These are phyloP conservation scores for Syncephalastrum sp. DNA, from an alignment of 371 early-diverging fungal genomes.

Conservation along the genomic window DNA sequence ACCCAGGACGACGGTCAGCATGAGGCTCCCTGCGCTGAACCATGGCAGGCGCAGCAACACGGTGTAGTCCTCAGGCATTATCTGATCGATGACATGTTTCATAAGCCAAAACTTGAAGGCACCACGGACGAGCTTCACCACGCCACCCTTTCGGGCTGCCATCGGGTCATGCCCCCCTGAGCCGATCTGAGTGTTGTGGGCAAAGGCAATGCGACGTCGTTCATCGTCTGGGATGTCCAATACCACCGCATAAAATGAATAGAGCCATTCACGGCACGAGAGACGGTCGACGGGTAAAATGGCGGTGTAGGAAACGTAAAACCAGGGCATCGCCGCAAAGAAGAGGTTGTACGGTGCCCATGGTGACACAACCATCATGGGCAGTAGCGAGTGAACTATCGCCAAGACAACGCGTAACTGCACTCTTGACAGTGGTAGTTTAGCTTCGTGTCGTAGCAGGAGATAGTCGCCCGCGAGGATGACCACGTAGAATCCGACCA, in stretches of 20 bases:
- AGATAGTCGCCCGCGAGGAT: no score
- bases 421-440: no score
- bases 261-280: conserved; percentile 13
- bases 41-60: conserved; percentile 19
- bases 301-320: conserved; percentile 26
- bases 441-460: no score
- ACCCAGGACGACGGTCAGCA: conserved; percentile 25
- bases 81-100: conserved; percentile 16
- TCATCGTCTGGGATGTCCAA: conserved; percentile 12
- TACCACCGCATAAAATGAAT: conserved; percentile 17
- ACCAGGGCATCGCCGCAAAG: conserved; percentile 36
- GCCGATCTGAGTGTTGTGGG: background rate
- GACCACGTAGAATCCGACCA: no score
- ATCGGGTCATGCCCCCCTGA: background rate
- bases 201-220: background rate
- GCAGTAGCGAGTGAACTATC: no score
- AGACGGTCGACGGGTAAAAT: conserved; percentile 19
- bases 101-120: conserved; percentile 15
- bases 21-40: conserved; percentile 14
- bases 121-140: conserved; percentile 19
- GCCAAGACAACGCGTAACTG: no score
- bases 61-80: conserved; percentile 17
- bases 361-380: background rate
- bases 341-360: conserved; percentile 18
- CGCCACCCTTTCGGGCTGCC: conserved; percentile 8